Evolutionary conservation across 2,329 filamentous ascomycete species (phyloP).

Genomic region (Colletotrichum destructivum): DNA sequence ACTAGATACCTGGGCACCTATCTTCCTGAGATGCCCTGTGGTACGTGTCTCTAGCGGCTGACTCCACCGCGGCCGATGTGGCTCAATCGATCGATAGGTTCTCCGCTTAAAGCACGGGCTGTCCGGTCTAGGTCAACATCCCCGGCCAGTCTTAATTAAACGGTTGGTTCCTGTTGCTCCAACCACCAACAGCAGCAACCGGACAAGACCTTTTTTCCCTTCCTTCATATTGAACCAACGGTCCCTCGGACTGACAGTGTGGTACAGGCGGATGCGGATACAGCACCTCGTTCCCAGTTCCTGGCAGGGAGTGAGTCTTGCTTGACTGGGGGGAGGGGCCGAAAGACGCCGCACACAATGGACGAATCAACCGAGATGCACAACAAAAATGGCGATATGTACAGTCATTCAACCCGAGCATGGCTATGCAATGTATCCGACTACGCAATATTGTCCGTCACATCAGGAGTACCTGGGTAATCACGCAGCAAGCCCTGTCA

Average conservation of each 20-base stretch:
- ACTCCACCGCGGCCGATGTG: constrained; percentile 29
- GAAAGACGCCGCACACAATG: not conserved
- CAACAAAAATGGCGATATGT: not conserved
- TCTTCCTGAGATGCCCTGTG: not conserved
- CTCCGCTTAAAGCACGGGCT: constrained; percentile 28
- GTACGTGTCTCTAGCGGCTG: not conserved
- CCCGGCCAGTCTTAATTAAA: constrained; percentile 34
- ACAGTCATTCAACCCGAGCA: not conserved
- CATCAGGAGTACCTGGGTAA: not conserved
- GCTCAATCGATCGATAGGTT: constrained; percentile 34
- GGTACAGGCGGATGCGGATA: not conserved
- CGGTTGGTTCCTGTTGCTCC: constrained; percentile 37
- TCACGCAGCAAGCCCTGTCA: not conserved
- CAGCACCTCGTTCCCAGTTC: constrained; percentile 1
- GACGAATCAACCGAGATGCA: not conserved
- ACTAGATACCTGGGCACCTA: not conserved
- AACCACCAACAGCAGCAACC: constrained; percentile 26
- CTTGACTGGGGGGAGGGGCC: not conserved
- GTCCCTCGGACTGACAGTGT: not conserved
- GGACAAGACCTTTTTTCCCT: constrained; percentile 6
- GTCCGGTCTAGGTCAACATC: constrained; percentile 33
- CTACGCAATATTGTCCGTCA: not conserved
- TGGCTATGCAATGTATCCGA: not conserved
- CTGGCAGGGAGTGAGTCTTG: no score
- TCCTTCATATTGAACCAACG: constrained; percentile 11